Conservation (phyloP, 2,329 filamentous ascomycete genomes). For the Ilyonectria robusta region DNA sequence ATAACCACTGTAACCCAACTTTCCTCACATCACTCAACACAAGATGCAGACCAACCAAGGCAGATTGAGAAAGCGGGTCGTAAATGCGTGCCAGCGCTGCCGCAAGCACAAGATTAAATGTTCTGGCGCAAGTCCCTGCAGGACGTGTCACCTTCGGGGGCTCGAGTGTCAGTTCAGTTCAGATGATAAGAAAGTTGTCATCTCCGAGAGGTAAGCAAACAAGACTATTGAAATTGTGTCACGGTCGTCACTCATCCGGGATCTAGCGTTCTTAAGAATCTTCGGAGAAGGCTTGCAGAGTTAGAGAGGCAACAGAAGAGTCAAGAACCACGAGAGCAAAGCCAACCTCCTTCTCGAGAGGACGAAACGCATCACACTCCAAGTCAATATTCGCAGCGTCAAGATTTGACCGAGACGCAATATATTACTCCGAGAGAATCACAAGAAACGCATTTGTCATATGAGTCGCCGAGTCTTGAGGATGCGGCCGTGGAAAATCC, state of each 20-base stretch:
- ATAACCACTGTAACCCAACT: too few relatives aligned
- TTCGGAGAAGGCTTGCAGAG: background rate
- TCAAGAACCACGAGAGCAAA: background rate
- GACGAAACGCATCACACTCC: background rate
- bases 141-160: conserved; percentile 11
- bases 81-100: conserved; percentile 28
- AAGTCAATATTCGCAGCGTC: background rate
- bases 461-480: conserved; percentile 3
- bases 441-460: background rate
- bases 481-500: conserved; percentile 17
- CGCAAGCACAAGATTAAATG: conserved; percentile 30
- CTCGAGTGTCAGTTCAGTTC: conserved; percentile 20
- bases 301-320: conserved; percentile 1
- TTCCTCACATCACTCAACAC: too few relatives aligned
- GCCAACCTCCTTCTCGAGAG: background rate
- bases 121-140: conserved; percentile 23
- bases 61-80: conserved; percentile 16
- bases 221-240: background rate
- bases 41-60: background rate
- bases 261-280: background rate
- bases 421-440: background rate
- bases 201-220: conserved; percentile 20
- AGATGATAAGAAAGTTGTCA: conserved; percentile 18
- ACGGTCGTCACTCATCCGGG: background rate
- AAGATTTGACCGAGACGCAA: background rate